A percentile compares a stretch with the other conserved stretches of the same genome.
phyloP scores from a whole-genome alignment of 805 yeast species.

The Pichia exigua region DNA sequence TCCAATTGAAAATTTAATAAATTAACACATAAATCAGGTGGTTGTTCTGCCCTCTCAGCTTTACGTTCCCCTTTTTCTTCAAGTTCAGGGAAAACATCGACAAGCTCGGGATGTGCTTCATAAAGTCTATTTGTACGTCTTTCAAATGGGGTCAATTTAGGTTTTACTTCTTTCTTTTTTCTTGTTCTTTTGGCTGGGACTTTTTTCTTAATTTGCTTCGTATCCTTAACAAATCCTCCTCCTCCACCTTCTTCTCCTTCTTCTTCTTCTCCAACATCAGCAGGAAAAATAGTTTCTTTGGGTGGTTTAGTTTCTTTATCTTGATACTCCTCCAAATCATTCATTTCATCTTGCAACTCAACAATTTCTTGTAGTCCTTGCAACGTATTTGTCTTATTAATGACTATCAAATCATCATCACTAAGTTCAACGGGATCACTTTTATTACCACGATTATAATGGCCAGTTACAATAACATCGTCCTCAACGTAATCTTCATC shows the following conservation, averaged over 20 bases:
- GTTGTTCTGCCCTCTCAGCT: conserved; percentile 61
- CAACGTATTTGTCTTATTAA: not conserved
- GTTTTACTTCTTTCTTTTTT: conserved; percentile 28
- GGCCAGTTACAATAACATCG: conserved; percentile 26
- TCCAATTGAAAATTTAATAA: conserved; percentile 88
- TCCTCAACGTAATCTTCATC: conserved; percentile 39
- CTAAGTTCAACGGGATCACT: conserved; percentile 31
- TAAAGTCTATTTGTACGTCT: conserved; percentile 61
- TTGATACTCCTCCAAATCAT: conserved; percentile 16
- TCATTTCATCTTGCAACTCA: conserved; percentile 13
- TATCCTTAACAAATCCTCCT: conserved; percentile 25
- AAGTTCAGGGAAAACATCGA: conserved; percentile 62
- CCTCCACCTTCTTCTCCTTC: conserved; percentile 32
- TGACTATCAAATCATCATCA: conserved; percentile 7
- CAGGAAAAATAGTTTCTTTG: conserved; percentile 28
- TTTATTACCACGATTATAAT: conserved; percentile 30
- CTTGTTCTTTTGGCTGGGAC: conserved; percentile 13
- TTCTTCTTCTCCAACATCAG: conserved; percentile 28
- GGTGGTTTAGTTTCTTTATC: conserved; percentile 7
- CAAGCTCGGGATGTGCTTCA: conserved; percentile 72
- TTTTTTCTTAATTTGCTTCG: conserved; percentile 5
- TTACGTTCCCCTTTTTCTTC: conserved; percentile 37
- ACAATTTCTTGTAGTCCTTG: conserved; percentile 3
- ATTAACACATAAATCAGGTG: conserved; percentile 63
- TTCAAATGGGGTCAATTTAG: conserved; percentile 60